Evolutionary conservation across 495 filamentous ascomycete genomes (phyloP).

Genomic region (Pseudoneurospora amorphoporcata): DNA sequence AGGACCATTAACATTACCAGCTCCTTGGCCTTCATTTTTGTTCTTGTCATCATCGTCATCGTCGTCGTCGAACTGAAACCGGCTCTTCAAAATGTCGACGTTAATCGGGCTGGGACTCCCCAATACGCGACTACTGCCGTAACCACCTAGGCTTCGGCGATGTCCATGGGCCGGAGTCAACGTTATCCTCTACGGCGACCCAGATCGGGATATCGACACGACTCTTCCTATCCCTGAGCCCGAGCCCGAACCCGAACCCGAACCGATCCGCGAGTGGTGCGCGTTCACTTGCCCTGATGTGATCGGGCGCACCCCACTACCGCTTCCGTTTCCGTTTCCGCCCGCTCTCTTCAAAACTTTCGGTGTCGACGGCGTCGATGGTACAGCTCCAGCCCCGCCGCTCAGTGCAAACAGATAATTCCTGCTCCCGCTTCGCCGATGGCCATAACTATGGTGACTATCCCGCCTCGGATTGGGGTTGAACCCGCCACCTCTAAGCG

Average conservation of each 20-base stretch:
- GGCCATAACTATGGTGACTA: background rate
- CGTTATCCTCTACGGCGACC: background rate
- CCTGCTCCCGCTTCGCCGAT: background rate
- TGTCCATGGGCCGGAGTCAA: background rate
- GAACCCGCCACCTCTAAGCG: background rate
- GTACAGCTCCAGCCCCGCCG: background rate
- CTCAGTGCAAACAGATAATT: constrained; percentile 1
- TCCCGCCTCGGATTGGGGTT: background rate
- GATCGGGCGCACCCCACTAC: background rate
- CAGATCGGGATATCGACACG: background rate
- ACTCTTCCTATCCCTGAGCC: background rate
- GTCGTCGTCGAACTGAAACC: background rate
- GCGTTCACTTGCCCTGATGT: background rate
- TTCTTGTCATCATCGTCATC: background rate
- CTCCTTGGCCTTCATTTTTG: background rate
- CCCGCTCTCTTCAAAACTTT: background rate
- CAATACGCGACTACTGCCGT: background rate
- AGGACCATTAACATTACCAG: background rate
- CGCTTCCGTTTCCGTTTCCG: background rate
- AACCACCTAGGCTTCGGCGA: background rate
- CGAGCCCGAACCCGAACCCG: background rate
- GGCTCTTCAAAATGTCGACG: background rate
- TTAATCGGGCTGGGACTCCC: background rate
- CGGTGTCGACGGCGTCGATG: background rate
- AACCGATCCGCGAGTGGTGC: background rate